Evolutionary conservation across 2,329 filamentous ascomycete species (phyloP), one percentile per base, ranked within the genome.

Genomic region (Ophiobolus disseminans): DNA sequence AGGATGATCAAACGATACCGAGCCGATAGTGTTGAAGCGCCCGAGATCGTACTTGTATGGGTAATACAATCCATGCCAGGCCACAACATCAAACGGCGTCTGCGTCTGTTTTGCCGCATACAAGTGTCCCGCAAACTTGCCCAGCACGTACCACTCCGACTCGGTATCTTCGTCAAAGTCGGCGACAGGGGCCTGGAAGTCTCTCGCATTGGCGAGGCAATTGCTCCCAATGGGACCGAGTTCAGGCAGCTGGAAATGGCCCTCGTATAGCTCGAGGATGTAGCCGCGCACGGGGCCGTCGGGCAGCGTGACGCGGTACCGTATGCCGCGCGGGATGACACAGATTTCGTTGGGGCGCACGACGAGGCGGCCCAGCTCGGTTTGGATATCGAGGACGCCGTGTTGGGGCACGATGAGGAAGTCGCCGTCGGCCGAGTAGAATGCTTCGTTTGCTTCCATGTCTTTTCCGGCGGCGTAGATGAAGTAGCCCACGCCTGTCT

Each of bases 371-470:
- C 86, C 86, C 13, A 88, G 79, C 62, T 89, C 86, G 2, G 86
- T 89, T 62, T 86, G 85, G 36, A 89, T 85, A 56, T 88, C 82
- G 2, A 89, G 75, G 0, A 80, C 76, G 10, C 86, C 86, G 55
- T 85, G 80, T 50, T 89, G 86, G 0, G 82, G 84, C 2, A 88
- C 78, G 37, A 89, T 85, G 42, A 88, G 73, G 51, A 86, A 81
- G 64, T 89, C 86, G 13, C 86, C 86, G 50, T 89, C 86, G 0
- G 90, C 87, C 3, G 88, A 92, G 78, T 93, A 95, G 70, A 92
- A 95, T 0, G 90, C 90, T 40, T 87, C 80, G 30, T 83, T 82
- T n/a, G 80, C 75, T 39, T 80, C 79, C 91, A 96, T 96, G 66
- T 86, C 85, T 69, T 83, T 86, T 16, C 89, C 89, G 0, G 88